Evolutionary conservation across 352 stramenopile species (phyloP).

Genomic region (Phytophthora uliginosa): DNA sequence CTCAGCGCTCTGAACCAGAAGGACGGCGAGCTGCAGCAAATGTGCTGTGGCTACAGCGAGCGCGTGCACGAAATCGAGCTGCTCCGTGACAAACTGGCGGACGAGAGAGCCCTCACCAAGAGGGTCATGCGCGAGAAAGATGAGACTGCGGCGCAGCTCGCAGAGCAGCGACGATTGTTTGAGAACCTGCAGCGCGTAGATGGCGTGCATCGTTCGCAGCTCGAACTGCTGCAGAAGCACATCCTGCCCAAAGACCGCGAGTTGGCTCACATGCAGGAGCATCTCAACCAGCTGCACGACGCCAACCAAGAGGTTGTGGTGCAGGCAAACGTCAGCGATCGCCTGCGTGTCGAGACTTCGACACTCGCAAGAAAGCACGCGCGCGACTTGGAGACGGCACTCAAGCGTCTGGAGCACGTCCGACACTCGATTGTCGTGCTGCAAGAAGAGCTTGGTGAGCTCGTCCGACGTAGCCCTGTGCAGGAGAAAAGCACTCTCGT

Average conservation of each 20-base stretch:
- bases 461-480: conserved; percentile 61
- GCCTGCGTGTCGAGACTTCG: conserved; percentile 57
- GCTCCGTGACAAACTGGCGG: conserved; percentile 49
- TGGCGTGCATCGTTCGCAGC: conserved; percentile 77
- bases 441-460: conserved; percentile 71
- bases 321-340: conserved; percentile 76
- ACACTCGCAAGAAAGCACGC: conserved; percentile 57
- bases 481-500: conserved; percentile 78
- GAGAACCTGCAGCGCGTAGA: conserved; percentile 76
- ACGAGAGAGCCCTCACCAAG: conserved; percentile 44
- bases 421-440: conserved; percentile 71
- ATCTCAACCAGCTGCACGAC: conserved; percentile 65
- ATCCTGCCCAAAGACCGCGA: conserved; percentile 78
- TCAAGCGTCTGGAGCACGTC: conserved; percentile 53
- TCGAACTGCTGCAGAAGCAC: conserved; percentile 77
- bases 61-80: conserved; percentile 37
- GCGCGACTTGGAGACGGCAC: conserved; percentile 39
- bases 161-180: conserved; percentile 52
- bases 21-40: conserved; percentile 56
- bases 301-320: conserved; percentile 79
- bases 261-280: conserved; percentile 70
- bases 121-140: conserved; percentile 51
- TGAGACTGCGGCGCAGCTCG: conserved; percentile 33
- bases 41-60: conserved; percentile 41
- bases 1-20: conserved; percentile 67